A percentile compares a stretch with the other conserved stretches of the same genome.
These are phyloP conservation scores for Exophiala alcalophila DNA, from an alignment of 2,329 filamentous ascomycete genomes.

Conservation along the genomic window DNA sequence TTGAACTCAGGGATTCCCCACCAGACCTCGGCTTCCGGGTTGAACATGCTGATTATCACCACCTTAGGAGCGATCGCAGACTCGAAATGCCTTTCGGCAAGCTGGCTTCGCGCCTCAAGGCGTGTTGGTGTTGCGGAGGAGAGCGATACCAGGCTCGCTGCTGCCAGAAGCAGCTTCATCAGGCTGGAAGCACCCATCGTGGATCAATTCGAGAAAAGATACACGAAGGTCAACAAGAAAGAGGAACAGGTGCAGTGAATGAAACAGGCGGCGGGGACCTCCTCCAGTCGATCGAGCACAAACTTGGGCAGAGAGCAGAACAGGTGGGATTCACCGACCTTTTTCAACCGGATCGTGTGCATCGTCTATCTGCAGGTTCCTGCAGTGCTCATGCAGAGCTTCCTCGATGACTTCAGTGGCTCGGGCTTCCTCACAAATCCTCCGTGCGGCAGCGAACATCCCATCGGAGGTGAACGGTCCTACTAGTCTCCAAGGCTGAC, in stretches of 20 bases:
- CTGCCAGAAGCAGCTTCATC: conserved; percentile 8
- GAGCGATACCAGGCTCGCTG: conserved; percentile 1
- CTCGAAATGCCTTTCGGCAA: conserved; percentile 10
- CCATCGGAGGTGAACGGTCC: conserved; percentile 4
- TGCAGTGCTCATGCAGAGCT: conserved; percentile 1
- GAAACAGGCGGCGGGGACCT: too few species aligned
- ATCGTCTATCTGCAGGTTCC: neutral
- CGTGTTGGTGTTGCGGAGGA: conserved; percentile 6
- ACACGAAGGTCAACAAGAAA: neutral
- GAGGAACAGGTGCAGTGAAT: neutral
- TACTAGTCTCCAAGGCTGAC: conserved; percentile 1
- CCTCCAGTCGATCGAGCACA: too few species aligned
- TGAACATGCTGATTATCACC: conserved; percentile 53
- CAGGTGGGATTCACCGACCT: conserved; percentile 8
- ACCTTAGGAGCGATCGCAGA: conserved; percentile 36
- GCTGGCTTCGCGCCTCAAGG: neutral
- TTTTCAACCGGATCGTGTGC: conserved; percentile 9
- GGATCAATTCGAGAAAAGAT: neutral
- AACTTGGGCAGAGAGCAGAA: too few species aligned
- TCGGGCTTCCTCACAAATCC: neutral
- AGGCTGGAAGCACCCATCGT: conserved; percentile 8
- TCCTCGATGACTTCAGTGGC: neutral
- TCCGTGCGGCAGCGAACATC: neutral
- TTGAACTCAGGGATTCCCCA: conserved; percentile 56
- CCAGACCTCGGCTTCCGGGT: conserved; percentile 62